Evolutionary conservation across 2,329 filamentous ascomycete genomes (phyloP).

Genomic region (Scedosporium dehoogii): DNA sequence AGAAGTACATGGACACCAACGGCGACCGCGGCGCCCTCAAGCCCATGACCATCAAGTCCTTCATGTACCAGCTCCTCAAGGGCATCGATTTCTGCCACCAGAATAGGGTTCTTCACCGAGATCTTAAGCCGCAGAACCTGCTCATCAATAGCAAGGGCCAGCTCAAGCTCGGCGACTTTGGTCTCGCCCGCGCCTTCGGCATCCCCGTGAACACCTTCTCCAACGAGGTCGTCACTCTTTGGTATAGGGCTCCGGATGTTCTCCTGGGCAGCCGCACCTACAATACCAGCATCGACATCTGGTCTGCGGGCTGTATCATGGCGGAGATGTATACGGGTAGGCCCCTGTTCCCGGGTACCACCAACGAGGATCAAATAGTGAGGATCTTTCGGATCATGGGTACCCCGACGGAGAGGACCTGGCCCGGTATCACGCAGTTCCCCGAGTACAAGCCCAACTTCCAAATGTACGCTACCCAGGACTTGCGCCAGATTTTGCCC

Average conservation of each 20-base stretch:
- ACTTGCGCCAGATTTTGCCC: constrained; percentile 75
- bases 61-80: constrained; percentile 95
- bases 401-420: constrained; percentile 87
- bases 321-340: constrained; percentile 98
- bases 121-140: constrained; percentile 92
- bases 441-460: constrained; percentile 97
- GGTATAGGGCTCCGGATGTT: constrained; percentile 96
- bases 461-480: constrained; percentile 88
- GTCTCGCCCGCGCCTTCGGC: constrained; percentile 85
- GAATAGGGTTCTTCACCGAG: constrained; percentile 89
- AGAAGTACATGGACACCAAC: constrained; percentile 95
- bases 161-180: constrained; percentile 90
- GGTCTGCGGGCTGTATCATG: constrained; percentile 99
- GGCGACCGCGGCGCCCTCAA: constrained; percentile 86
- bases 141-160: constrained; percentile 88
- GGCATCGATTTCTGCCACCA: constrained; percentile 98
- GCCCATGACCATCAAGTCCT: constrained; percentile 87
- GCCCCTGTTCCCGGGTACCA: constrained; percentile 92
- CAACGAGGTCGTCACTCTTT: constrained; percentile 94
- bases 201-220: constrained; percentile 98
- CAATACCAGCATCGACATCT: constrained; percentile 99
- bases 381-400: constrained; percentile 99
- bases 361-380: constrained; percentile 93
- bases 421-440: constrained; percentile 89
- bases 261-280: constrained; percentile 90